Evolutionary conservation across 1,284 basidiomycete species (phyloP), one percentile per base, ranked within the genome.

Genomic region (Vanrija humicola): DNA sequence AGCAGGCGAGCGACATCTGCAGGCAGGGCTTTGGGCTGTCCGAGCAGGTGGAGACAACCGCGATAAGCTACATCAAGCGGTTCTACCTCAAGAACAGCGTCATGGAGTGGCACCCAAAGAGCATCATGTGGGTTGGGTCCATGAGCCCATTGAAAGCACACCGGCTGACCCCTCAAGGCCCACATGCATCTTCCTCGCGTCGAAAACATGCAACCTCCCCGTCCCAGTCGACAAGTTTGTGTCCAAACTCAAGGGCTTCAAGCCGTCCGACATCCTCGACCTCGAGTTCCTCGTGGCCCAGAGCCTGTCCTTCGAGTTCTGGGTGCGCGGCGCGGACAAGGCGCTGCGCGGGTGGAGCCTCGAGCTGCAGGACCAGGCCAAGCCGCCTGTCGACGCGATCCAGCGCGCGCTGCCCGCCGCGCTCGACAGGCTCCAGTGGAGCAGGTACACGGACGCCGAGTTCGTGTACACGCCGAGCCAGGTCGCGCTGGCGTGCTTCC

Each of bases 51-150:
- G 91, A 95, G 72, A 88, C 92, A 0, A 97, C 94, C 1, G 91
- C 93, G 0, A 84, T 90, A 55, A 86, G 83, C 45, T 98, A 94
- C 73, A 80, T 99, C 63, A 98, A 98, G 73, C 83, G 96, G 5
- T 98, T 99, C 78, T 99, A 98, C 73, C 82, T 98, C 52, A 88
- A 90, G 77, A 98, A 98, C 70, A 97, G 93, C 1, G 91, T 93
- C 51, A 97, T 98, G 93, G 94, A 98, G 72, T 97, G 91, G 85
- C 96, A 98, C 77, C 96, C 95, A 0, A 96, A 96, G 77, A 89
- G 90, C 66, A 90, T 98, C 69, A 98, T 98, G 95, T 96, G 71
- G 50, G 88, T 55, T n/a, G n/a, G n/a, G n/a, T n/a, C n/a, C n/a
- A n/a, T n/a, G n/a, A n/a, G n/a, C n/a, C n/a, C n/a, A n/a, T 16